phyloP scores from a whole-genome alignment of 768 basidiomycete species.

The Tulasnella sp. region DNA sequence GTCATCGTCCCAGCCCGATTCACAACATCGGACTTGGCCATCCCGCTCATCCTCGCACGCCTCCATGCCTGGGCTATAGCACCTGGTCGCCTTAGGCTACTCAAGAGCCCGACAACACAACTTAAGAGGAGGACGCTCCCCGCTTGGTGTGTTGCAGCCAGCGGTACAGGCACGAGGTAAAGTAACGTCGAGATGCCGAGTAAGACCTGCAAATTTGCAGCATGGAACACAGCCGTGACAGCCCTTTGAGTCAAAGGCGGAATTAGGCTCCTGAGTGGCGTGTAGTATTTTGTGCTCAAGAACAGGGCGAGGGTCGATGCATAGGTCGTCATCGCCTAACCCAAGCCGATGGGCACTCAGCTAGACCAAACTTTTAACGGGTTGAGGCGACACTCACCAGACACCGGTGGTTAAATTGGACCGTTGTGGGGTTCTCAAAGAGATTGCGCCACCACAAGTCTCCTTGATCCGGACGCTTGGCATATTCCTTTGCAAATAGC shows the following conservation, averaged over 20 bases:
- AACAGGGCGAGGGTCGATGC: slow-evolving; percentile 51
- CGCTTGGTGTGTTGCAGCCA: slow-evolving; percentile 91
- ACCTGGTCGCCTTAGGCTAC: slow-evolving; percentile 59
- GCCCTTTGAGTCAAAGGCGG: slow-evolving; percentile 49
- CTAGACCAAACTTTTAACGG: background rate
- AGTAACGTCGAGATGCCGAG: slow-evolving; percentile 70
- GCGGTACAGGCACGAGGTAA: slow-evolving; percentile 82
- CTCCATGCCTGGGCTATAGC: slow-evolving; percentile 39
- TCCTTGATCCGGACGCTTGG: slow-evolving; percentile 50
- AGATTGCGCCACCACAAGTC: slow-evolving; percentile 95
- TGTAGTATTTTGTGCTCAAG: slow-evolving; percentile 38
- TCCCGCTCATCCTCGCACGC: background rate
- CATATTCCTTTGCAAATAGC: slow-evolving; percentile 64
- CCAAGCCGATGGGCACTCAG: background rate
- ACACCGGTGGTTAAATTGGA: slow-evolving; percentile 91
- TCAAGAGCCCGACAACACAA: slow-evolving; percentile 62
- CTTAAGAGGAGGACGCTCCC: slow-evolving; percentile 84
- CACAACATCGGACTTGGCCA: background rate
- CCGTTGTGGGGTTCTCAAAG: slow-evolving; percentile 94
- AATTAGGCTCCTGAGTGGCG: slow-evolving; percentile 36
- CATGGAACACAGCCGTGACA: slow-evolving; percentile 49
- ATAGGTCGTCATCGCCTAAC: slow-evolving; percentile 78
- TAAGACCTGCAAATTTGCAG: slow-evolving; percentile 74
- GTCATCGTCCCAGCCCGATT: too few species aligned
- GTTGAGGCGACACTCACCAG: slow-evolving; percentile 47